Evolutionary conservation across 495 filamentous ascomycete genomes (phyloP).

Genomic region (Coniosporium apollinis): DNA sequence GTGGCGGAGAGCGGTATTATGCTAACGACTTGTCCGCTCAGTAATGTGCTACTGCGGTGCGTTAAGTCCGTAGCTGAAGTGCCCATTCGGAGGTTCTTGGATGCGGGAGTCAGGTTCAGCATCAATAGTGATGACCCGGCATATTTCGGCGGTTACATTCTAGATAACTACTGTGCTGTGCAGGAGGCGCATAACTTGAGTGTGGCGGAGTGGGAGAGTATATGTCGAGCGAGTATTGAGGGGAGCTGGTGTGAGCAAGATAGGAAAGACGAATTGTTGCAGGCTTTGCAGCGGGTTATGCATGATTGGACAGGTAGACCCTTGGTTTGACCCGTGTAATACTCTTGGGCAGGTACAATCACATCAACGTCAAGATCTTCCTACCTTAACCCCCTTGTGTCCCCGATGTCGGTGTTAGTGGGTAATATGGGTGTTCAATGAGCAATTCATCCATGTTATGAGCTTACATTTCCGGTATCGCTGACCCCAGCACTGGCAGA

Average conservation of each 20-base stretch:
- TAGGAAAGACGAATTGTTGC: slow-evolving; percentile 31
- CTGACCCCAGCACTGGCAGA: too few relatives aligned
- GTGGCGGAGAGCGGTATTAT: slow-evolving; percentile 39
- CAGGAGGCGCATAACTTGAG: slow-evolving; percentile 51
- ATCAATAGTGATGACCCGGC: slow-evolving; percentile 48
- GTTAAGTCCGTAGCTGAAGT: slow-evolving; percentile 38
- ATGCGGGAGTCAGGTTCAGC: slow-evolving; percentile 33
- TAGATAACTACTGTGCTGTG: slow-evolving; percentile 60
- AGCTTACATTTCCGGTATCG: too few relatives aligned
- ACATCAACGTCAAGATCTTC: too few relatives aligned
- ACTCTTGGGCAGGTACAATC: too few relatives aligned
- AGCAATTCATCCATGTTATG: too few relatives aligned
- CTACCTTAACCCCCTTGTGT: too few relatives aligned
- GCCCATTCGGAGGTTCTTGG: slow-evolving; percentile 47
- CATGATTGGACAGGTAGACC: too few relatives aligned
- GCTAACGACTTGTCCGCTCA: slow-evolving; percentile 56
- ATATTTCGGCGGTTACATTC: slow-evolving; percentile 64
- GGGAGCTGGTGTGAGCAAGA: slow-evolving; percentile 39
- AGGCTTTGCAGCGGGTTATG: too few relatives aligned
- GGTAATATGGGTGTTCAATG: too few relatives aligned
- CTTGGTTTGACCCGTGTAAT: too few relatives aligned
- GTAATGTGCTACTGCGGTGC: slow-evolving; percentile 49
- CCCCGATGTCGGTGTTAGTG: too few relatives aligned
- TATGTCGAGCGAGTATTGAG: slow-evolving; percentile 43
- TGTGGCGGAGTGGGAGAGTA: slow-evolving; percentile 44